A percentile compares a stretch with the other conserved stretches of the same genome.
Conservation (phyloP, 768 basidiomycete genomes). For the Xerocomus potaroensis region DNA sequence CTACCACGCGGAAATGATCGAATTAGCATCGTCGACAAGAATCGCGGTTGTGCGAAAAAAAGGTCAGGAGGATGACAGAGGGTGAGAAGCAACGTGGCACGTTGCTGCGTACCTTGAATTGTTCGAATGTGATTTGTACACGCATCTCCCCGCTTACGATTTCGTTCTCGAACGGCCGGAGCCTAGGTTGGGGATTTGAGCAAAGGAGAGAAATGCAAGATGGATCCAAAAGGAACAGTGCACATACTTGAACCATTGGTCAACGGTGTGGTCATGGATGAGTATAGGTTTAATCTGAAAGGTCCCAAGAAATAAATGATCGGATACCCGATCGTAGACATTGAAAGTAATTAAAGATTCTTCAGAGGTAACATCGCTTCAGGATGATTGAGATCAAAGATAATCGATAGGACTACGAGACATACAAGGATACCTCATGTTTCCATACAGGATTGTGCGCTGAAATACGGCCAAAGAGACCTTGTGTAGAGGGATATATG, state of each 20-base stretch:
- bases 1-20: slow-evolving; percentile 37
- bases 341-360: slow-evolving; percentile 80
- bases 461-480: slow-evolving; percentile 61
- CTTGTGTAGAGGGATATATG: slow-evolving; percentile 29
- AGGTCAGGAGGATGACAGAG: slow-evolving; percentile 20
- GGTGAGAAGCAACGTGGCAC: slow-evolving; percentile 22
- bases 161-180: slow-evolving; percentile 74
- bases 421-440: slow-evolving; percentile 97
- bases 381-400: slow-evolving; percentile 16
- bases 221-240: slow-evolving; percentile 13
- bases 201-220: slow-evolving; percentile 7
- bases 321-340: slow-evolving; percentile 84
- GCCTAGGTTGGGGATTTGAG: slow-evolving; percentile 39
- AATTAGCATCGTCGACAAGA: slow-evolving; percentile 19
- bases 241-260: slow-evolving; percentile 95
- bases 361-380: slow-evolving; percentile 91
- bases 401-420: slow-evolving; percentile 18
- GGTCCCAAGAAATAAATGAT: slow-evolving; percentile 86
- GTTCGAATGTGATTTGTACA: slow-evolving; percentile 91
- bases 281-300: slow-evolving; percentile 89
- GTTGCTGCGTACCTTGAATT: slow-evolving; percentile 60
- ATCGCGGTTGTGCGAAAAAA: slow-evolving; percentile 21
- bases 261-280: slow-evolving; percentile 90
- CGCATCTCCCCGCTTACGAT: slow-evolving; percentile 89
- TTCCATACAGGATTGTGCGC: slow-evolving; percentile 97